These are phyloP conservation scores for Populus euphratica DNA, from an alignment of 345 rosid genomes.

Conservation along the genomic window DNA sequence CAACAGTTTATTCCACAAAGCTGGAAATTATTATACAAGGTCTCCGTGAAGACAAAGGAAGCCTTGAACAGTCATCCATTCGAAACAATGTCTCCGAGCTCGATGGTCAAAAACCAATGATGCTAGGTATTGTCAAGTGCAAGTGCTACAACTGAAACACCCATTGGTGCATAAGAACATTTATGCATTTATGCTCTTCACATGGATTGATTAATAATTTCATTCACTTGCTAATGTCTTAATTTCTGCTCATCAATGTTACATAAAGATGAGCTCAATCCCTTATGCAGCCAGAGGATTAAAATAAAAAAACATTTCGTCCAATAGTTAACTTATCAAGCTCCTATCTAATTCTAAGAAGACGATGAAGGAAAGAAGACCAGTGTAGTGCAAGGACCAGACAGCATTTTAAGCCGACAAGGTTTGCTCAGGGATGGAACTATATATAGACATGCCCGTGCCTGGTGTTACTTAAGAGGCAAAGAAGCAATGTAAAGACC, in stretches of 20 bases:
- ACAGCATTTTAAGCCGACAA: neutral
- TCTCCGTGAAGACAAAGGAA: constrained; percentile 27
- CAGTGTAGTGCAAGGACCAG: neutral
- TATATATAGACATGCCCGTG: no score
- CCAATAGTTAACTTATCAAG: neutral
- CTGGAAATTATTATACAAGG: constrained; percentile 8
- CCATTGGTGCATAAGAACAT: neutral
- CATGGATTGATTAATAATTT: neutral
- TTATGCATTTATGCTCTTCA: neutral
- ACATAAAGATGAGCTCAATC: neutral
- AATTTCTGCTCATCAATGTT: neutral
- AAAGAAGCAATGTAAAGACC: no score
- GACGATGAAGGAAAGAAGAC: neutral
- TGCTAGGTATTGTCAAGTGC: neutral
- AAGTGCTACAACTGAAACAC: neutral
- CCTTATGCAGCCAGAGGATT: neutral
- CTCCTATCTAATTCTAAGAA: neutral
- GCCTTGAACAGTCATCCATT: constrained; percentile 11
- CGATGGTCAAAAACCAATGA: constrained; percentile 30
- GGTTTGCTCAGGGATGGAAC: neutral
- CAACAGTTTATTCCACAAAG: constrained; percentile 28
- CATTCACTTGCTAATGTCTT: neutral
- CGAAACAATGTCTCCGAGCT: constrained; percentile 11
- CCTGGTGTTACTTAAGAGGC: neutral
- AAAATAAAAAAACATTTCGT: neutral